Evolutionary conservation across 768 basidiomycete genomes (phyloP), one percentile per base, ranked within the genome.

Genomic region (Phaeotremella fagi): DNA sequence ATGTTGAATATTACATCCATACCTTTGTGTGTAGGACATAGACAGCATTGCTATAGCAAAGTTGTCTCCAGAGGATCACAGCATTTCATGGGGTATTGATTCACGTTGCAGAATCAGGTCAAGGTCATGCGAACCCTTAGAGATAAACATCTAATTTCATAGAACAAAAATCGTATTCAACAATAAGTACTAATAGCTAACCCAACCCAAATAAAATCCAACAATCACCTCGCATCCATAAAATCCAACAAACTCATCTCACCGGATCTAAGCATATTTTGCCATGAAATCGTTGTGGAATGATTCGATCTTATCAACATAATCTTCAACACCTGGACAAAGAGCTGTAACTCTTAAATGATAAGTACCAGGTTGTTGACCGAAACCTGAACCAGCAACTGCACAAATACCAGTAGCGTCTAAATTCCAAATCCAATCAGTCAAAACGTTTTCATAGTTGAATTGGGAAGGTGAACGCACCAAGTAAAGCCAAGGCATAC

Each of bases 311-410:
- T 88, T 85, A 28, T 80, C 79, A 7, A 94, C 86, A 70, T 91
- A 97, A 64, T 91, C 90, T 41, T 94, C 92, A 16, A 90, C 88
- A 35, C 89, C 90, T 3, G 90, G 91, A 66, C 91, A 95, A 60
- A 98, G 77, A 65, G 94, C 95, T 6, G 95, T 99, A 72, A 97
- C 76, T 29, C 94, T 78, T 71, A 95, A 86, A 75, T 99, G 94
- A 76, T 83, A 85, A 67, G 91, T 86, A 23, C 87, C 90, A 45
- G 86, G 84, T 75, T 81, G 85, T 78, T 97, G 92, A 3, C 92
- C 92, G 72, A 99, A 99, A 0, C 94, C 94, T 44, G 84, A 85
- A 0, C 94, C 94, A 4, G 91, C 88, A 3, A 97, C 88, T 20
- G 88, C 87, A 66, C 91, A 95, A 59, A 98, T 95, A 54, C 75